Conservation (phyloP, 306 rosid species). For the Adenanthera pavonina region DNA sequence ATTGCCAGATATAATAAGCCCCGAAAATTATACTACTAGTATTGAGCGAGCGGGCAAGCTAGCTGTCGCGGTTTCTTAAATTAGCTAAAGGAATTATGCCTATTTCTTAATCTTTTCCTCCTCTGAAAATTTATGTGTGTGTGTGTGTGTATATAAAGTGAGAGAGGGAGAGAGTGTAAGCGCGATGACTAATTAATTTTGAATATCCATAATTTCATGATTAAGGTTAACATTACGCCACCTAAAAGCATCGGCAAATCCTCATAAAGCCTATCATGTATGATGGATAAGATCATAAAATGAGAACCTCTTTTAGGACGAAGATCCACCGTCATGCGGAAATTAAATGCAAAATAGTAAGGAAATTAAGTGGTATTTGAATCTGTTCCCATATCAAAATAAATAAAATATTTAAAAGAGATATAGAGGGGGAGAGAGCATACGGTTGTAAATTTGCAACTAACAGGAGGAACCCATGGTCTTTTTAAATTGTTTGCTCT, state of each 20-base stretch:
- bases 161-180: too few relatives aligned
- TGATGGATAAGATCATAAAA: background rate
- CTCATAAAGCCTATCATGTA: background rate
- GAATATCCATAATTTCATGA: background rate
- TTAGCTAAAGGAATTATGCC: background rate
- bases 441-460: constrained; percentile 23
- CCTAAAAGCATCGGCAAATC: background rate
- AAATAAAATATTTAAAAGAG: background rate
- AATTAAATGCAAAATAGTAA: background rate
- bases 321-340: background rate
- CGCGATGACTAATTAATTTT: background rate
- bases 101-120: too few relatives aligned
- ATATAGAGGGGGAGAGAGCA: too few relatives aligned
- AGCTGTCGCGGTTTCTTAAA: background rate
- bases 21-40: background rate
- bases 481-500: background rate
- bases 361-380: background rate
- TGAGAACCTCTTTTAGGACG: background rate
- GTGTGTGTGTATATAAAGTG: too few relatives aligned
- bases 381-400: background rate
- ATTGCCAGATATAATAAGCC: background rate
- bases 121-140: too few relatives aligned
- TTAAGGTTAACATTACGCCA: background rate
- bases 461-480: constrained; percentile 48
- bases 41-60: background rate